Evolutionary conservation across 2,329 filamentous ascomycete species (phyloP).

Genomic region (Calonectria hawksworthii): DNA sequence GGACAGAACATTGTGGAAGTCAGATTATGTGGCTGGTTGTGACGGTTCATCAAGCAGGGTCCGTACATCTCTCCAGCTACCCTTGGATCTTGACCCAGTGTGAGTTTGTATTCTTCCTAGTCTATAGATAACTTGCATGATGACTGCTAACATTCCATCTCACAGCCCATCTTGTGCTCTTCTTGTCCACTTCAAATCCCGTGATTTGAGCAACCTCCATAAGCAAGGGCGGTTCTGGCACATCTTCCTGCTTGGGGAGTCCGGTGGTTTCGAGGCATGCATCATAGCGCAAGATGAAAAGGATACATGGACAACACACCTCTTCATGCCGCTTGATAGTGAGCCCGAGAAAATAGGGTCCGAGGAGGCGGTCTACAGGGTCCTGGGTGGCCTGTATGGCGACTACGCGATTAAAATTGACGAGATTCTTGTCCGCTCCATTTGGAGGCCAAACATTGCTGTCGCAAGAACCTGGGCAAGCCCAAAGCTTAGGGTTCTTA

Average conservation of each 20-base stretch:
- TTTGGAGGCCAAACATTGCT: slow-evolving; percentile 38
- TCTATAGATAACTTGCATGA: not conserved
- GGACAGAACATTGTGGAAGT: too few species aligned
- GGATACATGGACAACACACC: not conserved
- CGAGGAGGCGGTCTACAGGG: slow-evolving; percentile 13
- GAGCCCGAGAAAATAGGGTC: not conserved
- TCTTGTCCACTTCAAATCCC: slow-evolving; percentile 12
- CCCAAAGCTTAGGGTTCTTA: slow-evolving; percentile 51
- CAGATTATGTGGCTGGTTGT: too few species aligned
- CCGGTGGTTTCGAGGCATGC: not conserved
- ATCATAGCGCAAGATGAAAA: slow-evolving; percentile 13
- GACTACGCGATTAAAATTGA: slow-evolving; percentile 34
- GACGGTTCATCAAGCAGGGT: too few species aligned
- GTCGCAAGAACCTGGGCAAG: slow-evolving; percentile 40
- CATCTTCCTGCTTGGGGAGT: not conserved
- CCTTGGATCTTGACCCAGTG: too few species aligned
- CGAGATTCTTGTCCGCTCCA: slow-evolving; percentile 37
- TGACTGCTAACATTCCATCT: not conserved
- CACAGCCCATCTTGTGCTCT: not conserved
- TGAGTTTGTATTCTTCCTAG: too few species aligned
- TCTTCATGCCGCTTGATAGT: not conserved
- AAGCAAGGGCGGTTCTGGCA: slow-evolving; percentile 22
- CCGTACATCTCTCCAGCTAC: too few species aligned
- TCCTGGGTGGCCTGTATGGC: slow-evolving; percentile 5
- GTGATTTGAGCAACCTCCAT: not conserved